These are phyloP conservation scores for Agaricales sp. DNA, from an alignment of 1,284 basidiomycete genomes.

Conservation along the genomic window DNA sequence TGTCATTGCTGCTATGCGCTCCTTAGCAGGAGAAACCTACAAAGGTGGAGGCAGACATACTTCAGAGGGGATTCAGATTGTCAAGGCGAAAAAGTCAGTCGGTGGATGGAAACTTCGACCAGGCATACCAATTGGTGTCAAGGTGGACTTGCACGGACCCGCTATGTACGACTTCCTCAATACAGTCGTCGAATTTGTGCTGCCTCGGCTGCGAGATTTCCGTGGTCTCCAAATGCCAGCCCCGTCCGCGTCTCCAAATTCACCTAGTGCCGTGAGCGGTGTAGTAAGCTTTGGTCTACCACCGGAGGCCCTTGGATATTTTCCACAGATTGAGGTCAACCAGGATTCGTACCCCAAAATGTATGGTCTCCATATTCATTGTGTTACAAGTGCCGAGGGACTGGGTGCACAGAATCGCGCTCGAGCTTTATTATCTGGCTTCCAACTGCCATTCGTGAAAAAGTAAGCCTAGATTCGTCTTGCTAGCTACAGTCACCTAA, in stretches of 20 bases:
- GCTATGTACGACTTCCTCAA: constrained; percentile 93
- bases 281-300: constrained; percentile 87
- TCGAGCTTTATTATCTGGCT: constrained; percentile 77
- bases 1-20: constrained; percentile 80
- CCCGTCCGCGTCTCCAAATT: constrained; percentile 46
- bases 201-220: constrained; percentile 90
- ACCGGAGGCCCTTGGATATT: constrained; percentile 79
- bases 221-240: constrained; percentile 70
- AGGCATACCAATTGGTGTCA: constrained; percentile 78
- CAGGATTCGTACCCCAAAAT: constrained; percentile 76
- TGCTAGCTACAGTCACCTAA: neutral
- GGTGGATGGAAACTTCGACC: constrained; percentile 77
- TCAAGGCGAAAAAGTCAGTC: constrained; percentile 70
- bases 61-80: constrained; percentile 72
- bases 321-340: constrained; percentile 93
- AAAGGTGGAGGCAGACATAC: constrained; percentile 59
- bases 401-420: constrained; percentile 81
- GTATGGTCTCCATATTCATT: constrained; percentile 88
- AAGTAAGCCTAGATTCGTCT: neutral
- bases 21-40: constrained; percentile 78
- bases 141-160: constrained; percentile 83
- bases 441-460: constrained; percentile 74
- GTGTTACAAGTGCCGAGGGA: constrained; percentile 79
- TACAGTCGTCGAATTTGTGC: constrained; percentile 85
- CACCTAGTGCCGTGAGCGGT: constrained; percentile 73